Evolutionary conservation across 495 filamentous ascomycete genomes (phyloP).

Genomic region (Eremomyces bilateralis): DNA sequence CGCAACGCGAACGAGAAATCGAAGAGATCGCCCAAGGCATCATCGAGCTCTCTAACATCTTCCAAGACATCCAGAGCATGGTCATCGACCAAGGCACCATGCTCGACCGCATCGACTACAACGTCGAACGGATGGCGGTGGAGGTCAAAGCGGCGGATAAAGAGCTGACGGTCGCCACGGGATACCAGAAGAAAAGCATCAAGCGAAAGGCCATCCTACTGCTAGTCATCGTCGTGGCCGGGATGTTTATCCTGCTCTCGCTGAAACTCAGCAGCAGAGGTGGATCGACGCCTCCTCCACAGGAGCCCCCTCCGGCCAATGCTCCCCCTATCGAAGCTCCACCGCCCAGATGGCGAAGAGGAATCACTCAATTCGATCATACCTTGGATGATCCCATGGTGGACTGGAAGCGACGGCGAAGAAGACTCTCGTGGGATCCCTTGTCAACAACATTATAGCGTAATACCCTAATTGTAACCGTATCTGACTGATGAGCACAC

Average conservation of each 20-base stretch:
- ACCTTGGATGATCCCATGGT: too few species aligned
- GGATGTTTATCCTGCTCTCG: constrained; percentile 64
- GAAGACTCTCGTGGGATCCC: too few species aligned
- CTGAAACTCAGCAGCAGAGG: constrained; percentile 43
- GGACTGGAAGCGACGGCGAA: too few species aligned
- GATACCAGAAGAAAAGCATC: constrained; percentile 72
- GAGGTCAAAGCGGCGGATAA: constrained; percentile 84
- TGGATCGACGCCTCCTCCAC: too few species aligned
- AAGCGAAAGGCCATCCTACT: constrained; percentile 84
- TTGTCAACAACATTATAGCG: too few species aligned
- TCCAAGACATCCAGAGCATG: constrained; percentile 89
- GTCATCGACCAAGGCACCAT: constrained; percentile 97
- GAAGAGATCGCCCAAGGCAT: constrained; percentile 95
- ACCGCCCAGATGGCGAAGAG: too few species aligned
- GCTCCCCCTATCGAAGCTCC: too few species aligned
- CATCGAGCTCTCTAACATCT: constrained; percentile 88
- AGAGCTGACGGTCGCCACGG: constrained; percentile 63
- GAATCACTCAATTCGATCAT: too few species aligned
- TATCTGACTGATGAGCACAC: too few species aligned
- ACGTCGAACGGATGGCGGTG: constrained; percentile 75
- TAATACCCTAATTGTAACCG: too few species aligned
- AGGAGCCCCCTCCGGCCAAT: too few species aligned
- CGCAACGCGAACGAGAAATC: constrained; percentile 89
- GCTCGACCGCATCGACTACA: constrained; percentile 95
- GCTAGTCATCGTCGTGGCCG: constrained; percentile 60